Conservation (phyloP, 176 grass and related monocot species). For the Melocanna baccifera region DNA sequence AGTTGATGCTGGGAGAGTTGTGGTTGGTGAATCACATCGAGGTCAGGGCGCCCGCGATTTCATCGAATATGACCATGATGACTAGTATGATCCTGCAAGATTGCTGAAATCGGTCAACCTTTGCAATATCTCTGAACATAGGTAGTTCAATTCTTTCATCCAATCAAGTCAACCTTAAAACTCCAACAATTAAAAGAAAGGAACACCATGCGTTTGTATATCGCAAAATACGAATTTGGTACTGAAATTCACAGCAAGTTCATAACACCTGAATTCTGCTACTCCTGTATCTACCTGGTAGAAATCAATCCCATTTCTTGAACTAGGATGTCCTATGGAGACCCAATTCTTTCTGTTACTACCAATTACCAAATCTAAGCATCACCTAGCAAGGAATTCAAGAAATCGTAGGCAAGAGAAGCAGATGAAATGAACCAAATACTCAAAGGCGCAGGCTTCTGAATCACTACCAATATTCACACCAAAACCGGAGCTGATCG, state of each 20-base stretch:
- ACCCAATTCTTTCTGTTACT: neutral
- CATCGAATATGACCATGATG: constrained; percentile 69
- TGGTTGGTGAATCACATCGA: constrained; percentile 45
- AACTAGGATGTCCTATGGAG: neutral
- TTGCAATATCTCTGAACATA: neutral
- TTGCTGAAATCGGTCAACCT: constrained; percentile 30
- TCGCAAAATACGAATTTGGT: neutral
- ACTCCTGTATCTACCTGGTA: neutral
- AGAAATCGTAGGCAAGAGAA: neutral
- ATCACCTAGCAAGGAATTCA: neutral
- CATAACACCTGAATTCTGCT: neutral
- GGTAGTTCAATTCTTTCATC: neutral
- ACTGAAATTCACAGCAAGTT: neutral
- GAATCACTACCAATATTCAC: constrained; percentile 83
- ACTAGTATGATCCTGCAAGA: constrained; percentile 88
- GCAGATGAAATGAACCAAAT: neutral
- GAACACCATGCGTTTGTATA: neutral
- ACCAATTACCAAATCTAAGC: neutral
- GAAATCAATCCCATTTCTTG: constrained; percentile 1
- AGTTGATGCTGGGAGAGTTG: neutral
- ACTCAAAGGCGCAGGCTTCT: neutral
- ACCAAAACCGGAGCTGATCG: constrained; percentile 91
- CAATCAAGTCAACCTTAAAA: neutral
- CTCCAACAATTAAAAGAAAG: neutral
- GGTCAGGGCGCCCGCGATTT: constrained; percentile 44